phyloP scores from a whole-genome alignment of 2,329 filamentous ascomycete genomes.

The Aspergillus carbonarius region DNA sequence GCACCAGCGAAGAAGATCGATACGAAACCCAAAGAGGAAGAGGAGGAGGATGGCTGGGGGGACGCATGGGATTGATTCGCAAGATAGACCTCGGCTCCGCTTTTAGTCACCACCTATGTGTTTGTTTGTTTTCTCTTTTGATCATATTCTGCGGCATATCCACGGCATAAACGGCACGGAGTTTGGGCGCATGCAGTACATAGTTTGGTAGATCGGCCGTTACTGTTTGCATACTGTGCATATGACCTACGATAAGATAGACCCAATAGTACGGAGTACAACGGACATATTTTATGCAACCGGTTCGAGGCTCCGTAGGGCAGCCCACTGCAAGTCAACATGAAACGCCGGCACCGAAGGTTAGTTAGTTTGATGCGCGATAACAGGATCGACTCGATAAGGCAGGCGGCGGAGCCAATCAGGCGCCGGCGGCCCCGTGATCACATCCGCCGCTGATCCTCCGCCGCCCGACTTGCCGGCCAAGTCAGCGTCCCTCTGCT shows the following conservation, averaged over 20 bases:
- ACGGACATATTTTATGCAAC: background rate
- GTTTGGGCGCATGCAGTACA: background rate
- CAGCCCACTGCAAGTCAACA: background rate
- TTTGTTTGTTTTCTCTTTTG: background rate
- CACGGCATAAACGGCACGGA: background rate
- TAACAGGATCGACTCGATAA: background rate
- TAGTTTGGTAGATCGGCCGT: background rate
- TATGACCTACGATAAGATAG: constrained; percentile 5
- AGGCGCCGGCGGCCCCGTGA: constrained; percentile 17
- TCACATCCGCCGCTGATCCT: constrained; percentile 8
- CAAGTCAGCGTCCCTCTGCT: constrained; percentile 1
- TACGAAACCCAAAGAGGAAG: constrained; percentile 56
- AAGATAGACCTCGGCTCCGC: background rate
- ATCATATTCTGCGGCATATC: background rate
- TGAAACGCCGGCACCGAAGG: background rate
- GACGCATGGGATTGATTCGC: constrained; percentile 48
- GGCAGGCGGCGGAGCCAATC: constrained; percentile 11
- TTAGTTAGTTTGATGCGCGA: background rate
- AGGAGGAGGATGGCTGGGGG: constrained; percentile 49
- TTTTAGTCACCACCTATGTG: background rate
- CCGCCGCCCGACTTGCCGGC: background rate
- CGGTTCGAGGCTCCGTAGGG: background rate
- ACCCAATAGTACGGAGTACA: background rate
- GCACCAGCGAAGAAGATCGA: constrained; percentile 65
- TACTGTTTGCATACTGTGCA: background rate